These are phyloP conservation scores for Tolypocladium inflatum DNA, from an alignment of 2,329 filamentous ascomycete genomes.

Conservation along the genomic window DNA sequence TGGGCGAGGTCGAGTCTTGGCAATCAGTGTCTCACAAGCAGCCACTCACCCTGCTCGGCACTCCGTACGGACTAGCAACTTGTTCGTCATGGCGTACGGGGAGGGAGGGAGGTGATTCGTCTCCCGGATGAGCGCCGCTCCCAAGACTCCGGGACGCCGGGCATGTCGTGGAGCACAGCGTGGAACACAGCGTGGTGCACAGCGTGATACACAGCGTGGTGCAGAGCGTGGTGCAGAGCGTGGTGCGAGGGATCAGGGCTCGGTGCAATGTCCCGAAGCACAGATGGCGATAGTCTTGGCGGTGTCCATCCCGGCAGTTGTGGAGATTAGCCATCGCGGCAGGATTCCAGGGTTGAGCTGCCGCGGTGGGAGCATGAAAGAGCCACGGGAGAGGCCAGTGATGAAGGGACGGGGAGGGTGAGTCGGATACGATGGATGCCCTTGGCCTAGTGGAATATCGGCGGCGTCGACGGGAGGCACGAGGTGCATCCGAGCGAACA, in stretches of 20 bases:
- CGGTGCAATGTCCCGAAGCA: neutral
- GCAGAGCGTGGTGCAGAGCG: neutral
- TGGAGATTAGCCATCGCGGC: neutral
- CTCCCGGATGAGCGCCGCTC: neutral
- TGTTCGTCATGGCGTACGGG: neutral
- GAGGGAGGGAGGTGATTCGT: neutral
- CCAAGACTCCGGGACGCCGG: conserved; percentile 1
- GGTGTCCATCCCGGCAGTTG: neutral
- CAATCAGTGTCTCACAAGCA: neutral
- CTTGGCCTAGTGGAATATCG: neutral
- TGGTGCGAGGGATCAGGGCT: neutral
- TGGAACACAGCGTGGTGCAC: neutral
- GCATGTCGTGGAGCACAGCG: neutral
- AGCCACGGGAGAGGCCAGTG: neutral
- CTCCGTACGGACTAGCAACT: neutral
- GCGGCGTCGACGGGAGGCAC: neutral
- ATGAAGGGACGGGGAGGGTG: neutral
- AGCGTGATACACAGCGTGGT: neutral
- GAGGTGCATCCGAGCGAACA: neutral
- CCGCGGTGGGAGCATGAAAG: neutral
- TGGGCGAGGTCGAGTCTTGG: neutral
- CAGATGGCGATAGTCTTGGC: neutral
- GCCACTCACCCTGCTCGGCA: neutral
- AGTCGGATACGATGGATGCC: neutral
- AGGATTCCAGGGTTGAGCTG: neutral